phyloP scores from a whole-genome alignment of 495 filamentous ascomycete genomes.

The Talaromyces liani region DNA sequence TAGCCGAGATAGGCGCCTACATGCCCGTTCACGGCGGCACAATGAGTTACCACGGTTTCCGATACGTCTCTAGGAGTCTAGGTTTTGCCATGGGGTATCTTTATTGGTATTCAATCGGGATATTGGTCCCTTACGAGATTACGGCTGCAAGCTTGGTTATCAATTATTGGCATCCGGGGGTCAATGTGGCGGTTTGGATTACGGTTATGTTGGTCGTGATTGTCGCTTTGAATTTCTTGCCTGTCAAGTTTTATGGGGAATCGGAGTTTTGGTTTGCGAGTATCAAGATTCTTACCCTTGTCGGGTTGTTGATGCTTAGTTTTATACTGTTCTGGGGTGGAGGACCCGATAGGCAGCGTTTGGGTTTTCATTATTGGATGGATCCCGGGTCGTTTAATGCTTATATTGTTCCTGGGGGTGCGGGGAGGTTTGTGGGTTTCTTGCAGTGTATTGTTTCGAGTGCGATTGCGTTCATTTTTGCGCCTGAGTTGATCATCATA shows the following conservation, averaged over 20 bases:
- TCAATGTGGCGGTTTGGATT: constrained; percentile 59
- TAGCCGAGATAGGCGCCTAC: constrained; percentile 60
- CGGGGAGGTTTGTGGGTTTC: constrained; percentile 35
- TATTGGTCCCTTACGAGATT: constrained; percentile 60
- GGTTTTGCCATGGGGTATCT: constrained; percentile 64
- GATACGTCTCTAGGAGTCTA: constrained; percentile 60
- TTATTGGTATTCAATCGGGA: constrained; percentile 57
- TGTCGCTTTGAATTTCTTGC: constrained; percentile 57
- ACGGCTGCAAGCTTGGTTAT: constrained; percentile 62
- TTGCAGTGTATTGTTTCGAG: constrained; percentile 32
- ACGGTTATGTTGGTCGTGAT: constrained; percentile 62
- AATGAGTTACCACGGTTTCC: constrained; percentile 48
- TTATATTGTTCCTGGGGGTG: constrained; percentile 30
- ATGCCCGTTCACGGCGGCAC: constrained; percentile 53
- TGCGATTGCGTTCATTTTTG: constrained; percentile 42
- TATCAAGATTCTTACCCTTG: constrained; percentile 67
- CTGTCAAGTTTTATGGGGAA: constrained; percentile 63
- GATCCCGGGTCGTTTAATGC: constrained; percentile 60
- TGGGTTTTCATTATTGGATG: constrained; percentile 69
- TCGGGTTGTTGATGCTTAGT: constrained; percentile 60
- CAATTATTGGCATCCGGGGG: constrained; percentile 55
- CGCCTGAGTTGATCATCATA: constrained; percentile 65
- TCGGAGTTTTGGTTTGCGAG: constrained; percentile 68
- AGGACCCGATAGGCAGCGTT: constrained; percentile 50
- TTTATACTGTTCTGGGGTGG: constrained; percentile 63